Conservation (phyloP, 164 flowering plant species). For the Vitis rotundifolia region DNA sequence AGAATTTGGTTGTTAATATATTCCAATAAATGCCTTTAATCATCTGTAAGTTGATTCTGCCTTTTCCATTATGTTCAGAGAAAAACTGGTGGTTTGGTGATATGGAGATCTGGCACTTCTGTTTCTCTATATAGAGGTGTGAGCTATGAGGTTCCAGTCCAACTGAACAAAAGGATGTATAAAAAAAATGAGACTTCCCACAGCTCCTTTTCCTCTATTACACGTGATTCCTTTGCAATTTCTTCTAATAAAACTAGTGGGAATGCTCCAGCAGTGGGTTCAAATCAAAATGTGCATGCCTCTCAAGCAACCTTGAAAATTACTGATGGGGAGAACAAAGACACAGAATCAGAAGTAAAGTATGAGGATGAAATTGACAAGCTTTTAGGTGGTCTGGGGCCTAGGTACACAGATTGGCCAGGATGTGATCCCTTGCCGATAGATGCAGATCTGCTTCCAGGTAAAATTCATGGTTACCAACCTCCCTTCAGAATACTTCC, state of each 20-base stretch:
- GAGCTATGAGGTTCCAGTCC: constrained; percentile 53
- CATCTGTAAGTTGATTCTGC: background rate
- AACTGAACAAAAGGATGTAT: constrained; percentile 30
- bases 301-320: constrained; percentile 20
- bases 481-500: constrained; percentile 93
- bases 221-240: constrained; percentile 10
- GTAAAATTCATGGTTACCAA: constrained; percentile 62
- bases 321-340: constrained; percentile 26
- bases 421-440: constrained; percentile 84
- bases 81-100: constrained; percentile 93
- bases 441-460: constrained; percentile 93
- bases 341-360: constrained; percentile 38
- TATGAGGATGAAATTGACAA: constrained; percentile 85
- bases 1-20: background rate
- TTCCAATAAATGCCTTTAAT: too few species aligned
- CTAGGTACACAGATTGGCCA: constrained; percentile 87
- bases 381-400: constrained; percentile 79
- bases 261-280: constrained; percentile 16
- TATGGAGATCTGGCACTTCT: constrained; percentile 93
- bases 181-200: constrained; percentile 22
- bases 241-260: constrained; percentile 13
- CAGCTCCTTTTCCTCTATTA: too few species aligned
- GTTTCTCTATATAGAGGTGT: constrained; percentile 81
- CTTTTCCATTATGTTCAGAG: constrained; percentile 44
- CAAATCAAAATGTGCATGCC: constrained; percentile 15